Conservation (phyloP, 345 rosid genomes). For the Aegle marmelos region DNA sequence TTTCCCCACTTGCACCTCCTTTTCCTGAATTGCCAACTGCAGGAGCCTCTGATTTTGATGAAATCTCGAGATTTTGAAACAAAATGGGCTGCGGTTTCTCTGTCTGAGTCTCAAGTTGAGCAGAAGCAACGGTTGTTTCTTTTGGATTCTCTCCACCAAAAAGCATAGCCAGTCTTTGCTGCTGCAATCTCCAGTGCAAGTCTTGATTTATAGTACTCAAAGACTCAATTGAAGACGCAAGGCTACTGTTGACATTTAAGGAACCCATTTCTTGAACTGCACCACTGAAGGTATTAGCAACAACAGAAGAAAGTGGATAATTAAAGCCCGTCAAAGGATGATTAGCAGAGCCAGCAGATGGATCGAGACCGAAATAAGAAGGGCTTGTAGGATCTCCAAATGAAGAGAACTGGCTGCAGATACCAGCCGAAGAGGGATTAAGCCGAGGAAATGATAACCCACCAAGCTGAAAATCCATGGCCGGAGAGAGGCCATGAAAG, state of each 20-base stretch:
- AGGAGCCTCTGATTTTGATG: conserved; percentile 24
- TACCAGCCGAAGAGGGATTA: conserved; percentile 33
- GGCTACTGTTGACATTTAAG: conserved; percentile 49
- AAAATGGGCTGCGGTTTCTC: conserved; percentile 56
- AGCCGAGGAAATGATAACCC: conserved; percentile 52
- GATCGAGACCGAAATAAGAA: conserved; percentile 43
- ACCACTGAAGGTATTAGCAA: conserved; percentile 27
- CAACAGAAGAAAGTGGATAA: conserved; percentile 33
- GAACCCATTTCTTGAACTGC: conserved; percentile 49
- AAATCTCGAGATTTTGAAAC: conserved; percentile 59
- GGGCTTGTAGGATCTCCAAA: conserved; percentile 35
- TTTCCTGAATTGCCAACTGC: conserved; percentile 32
- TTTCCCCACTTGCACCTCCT: conserved; percentile 26
- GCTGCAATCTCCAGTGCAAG: conserved; percentile 92
- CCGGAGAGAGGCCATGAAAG: conserved; percentile 58
- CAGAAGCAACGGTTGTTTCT: conserved; percentile 30
- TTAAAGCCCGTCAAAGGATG: conserved; percentile 52
- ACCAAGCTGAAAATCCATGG: conserved; percentile 75
- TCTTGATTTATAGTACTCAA: conserved; percentile 89
- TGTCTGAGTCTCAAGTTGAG: conserved; percentile 29
- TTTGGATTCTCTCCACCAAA: conserved; percentile 42
- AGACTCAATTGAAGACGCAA: conserved; percentile 84
- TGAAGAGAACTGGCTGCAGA: conserved; percentile 43
- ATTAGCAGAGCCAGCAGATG: conserved; percentile 33
- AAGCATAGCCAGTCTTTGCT: conserved; percentile 73